Evolutionary conservation across 1,139 yeast species (phyloP), one percentile per base, ranked within the genome.

Genomic region (Candida sp.): DNA sequence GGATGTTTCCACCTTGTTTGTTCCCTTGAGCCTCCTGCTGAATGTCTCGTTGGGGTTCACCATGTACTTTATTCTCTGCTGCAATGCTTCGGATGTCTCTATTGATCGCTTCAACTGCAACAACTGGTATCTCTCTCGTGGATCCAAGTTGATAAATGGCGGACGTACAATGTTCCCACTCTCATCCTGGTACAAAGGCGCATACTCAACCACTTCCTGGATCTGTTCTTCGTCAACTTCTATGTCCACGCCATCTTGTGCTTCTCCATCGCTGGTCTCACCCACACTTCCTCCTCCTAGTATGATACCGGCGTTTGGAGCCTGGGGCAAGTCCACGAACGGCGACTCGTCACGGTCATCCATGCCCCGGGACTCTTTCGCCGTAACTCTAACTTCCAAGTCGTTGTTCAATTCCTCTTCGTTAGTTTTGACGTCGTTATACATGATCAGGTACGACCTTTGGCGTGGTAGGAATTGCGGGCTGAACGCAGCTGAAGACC

Each of bases 121-220:
- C 46, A 77, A 63, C 17, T 75, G 77, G 55, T 77, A 74, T 42
- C 82, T 64, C 57, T 77, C 81, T 34, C 71, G 58, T 0, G 81
- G 82, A 49, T 76, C 80, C 46, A 77, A 65, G 48, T 74, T 75
- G 35, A 77, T 75, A 56, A 76, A 74, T n/a, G 81, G 80, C 0
- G 82, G 81, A 47, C 82, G 65, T 2, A 71, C 76, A 46, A 74
- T 58, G 51, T 74, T 70, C 2, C 81, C 80, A 1, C 68, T 66
- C 3, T 63, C 66, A 52, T 77, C 81, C 26, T 60, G 60, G 53
- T 73, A 73, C 40, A 71, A 55, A 1, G 75, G 70, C 1, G 73
- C 72, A 58, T 68, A 68, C 37, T 70, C 74, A 37, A 64, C 66
- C 42, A 68, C 71, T 12, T 63, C 46, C 28, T 44, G 52, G 49